A percentile compares a stretch with the other conserved stretches of the same genome.
phyloP scores from a whole-genome alignment of 2,329 filamentous ascomycete genomes.

The Penicillium corylophilum region DNA sequence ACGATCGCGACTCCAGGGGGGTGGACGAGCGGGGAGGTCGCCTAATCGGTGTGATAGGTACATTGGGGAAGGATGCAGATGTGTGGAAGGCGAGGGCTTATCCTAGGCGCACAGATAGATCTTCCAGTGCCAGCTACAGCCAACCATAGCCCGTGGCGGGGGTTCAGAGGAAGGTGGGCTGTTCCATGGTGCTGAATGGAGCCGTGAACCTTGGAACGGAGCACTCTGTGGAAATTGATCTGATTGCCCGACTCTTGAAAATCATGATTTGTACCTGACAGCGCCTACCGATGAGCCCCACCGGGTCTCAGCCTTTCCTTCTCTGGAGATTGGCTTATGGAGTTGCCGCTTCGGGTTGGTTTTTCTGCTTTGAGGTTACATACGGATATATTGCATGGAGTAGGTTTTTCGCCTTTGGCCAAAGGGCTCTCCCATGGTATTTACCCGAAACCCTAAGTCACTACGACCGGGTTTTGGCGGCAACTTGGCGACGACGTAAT shows the following conservation, averaged over 20 bases:
- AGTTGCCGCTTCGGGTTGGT: constrained; percentile 2
- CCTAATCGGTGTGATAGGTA: constrained; percentile 12
- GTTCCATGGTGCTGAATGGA: constrained; percentile 10
- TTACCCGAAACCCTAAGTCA: not conserved
- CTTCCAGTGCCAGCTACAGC: constrained; percentile 10
- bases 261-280: constrained; percentile 13
- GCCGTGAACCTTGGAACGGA: constrained; percentile 10
- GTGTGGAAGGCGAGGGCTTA: constrained; percentile 9
- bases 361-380: not conserved
- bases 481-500: not conserved
- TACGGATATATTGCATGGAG: not conserved
- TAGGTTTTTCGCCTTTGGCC: not conserved
- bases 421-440: not conserved
- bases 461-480: not conserved
- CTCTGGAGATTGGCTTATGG: not conserved
- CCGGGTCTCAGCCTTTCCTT: not conserved
- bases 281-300: constrained; percentile 3
- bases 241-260: not conserved
- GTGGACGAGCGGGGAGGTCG: constrained; percentile 7
- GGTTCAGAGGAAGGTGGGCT: not conserved
- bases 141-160: constrained; percentile 12
- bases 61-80: constrained; percentile 8
- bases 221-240: constrained; percentile 8
- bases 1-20: constrained; percentile 11
- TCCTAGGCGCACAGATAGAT: constrained; percentile 9